Base-by-base conservation (phyloP, 2,329 filamentous ascomycete genomes). In the Phyllachora maydis region DNA sequence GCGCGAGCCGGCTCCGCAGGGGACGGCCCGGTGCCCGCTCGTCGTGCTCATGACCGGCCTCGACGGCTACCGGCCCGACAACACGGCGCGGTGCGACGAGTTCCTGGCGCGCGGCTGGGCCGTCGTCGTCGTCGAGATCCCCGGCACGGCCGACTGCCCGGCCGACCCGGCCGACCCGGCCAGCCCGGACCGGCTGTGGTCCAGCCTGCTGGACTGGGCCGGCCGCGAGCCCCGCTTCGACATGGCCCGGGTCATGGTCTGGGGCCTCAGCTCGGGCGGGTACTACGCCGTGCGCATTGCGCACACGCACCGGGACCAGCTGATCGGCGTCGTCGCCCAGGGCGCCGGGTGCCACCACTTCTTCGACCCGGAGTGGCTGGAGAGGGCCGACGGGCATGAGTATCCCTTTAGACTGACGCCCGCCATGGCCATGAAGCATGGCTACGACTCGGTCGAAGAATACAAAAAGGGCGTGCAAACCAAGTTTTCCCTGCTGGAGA, bases 211-310 rank as follows among this genome's bases (percentile, higher is more conserved):
- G 4, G 56, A 57, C 16, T 76, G 68, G 59, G 49, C 72, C 52
- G 45, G 38, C 2, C 27, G 38, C 3, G 45, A 61, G 23, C 43
- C 49, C 2, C 37, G 48, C 15, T 65, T 74, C 34, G 58, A 76
- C 38, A 60, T 60, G 53, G 33, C 36, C 2, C 55, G 52, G 16
- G 45, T 77, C 6, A 43, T 68, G 29, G 61, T 56, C 22, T 76
- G 70, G 69, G 71, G 70, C 0, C 45, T 76, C 16, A 69, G 62
- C 31, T 54, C 60, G 0, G 71, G 71, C 15, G 70, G 70, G 0
- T 75, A 74, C 50, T 73, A 76, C 43, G 69, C 70, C 11, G 52
- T 69, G 18, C 59, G 70, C 11, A 54, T 65, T n/a, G 69, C 70
- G 21, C 66, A 74, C 41, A 75, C 68, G n/a, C 71, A 76, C 39